phyloP scores from a whole-genome alignment of 73 alveolate genomes.

The Symbiodinium natans region DNA sequence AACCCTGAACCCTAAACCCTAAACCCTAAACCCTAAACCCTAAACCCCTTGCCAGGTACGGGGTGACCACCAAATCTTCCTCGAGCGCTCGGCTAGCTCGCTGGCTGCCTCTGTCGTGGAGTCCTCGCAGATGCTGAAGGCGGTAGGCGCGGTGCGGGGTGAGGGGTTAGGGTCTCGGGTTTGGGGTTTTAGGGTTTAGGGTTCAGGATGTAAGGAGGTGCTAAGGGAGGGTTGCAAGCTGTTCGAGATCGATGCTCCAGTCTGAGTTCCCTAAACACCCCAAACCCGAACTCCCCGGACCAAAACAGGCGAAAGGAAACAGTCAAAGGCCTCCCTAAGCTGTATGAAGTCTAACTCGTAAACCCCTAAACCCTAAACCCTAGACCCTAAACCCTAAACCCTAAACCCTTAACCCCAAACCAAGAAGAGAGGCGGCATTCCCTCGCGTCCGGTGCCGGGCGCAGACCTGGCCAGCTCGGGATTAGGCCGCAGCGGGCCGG shows the following conservation, averaged over 20 bases:
- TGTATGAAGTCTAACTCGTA: too few species aligned
- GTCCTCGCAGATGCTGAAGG: slow-evolving; percentile 80
- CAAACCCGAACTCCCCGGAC: too few species aligned
- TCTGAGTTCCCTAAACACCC: too few species aligned
- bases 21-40: background rate
- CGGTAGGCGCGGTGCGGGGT: slow-evolving; percentile 19
- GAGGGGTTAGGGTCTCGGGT: background rate
- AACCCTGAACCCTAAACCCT: background rate
- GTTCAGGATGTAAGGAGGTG: background rate
- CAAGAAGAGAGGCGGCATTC: background rate
- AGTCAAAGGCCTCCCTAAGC: too few species aligned
- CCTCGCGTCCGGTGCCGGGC: background rate
- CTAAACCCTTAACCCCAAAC: background rate
- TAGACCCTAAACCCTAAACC: background rate
- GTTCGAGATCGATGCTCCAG: too few species aligned
- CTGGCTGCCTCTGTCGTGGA: slow-evolving; percentile 78
- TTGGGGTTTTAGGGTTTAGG: background rate
- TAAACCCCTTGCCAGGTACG: slow-evolving; percentile 24
- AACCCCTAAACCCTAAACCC: background rate
- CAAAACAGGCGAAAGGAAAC: too few species aligned
- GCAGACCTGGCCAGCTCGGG: background rate
- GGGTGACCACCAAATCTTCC: slow-evolving; percentile 78
- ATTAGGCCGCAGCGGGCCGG: background rate
- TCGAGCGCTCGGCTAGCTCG: slow-evolving; percentile 66
- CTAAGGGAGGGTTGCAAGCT: too few species aligned